A percentile compares a stretch with the other conserved stretches of the same genome.
Conservation (phyloP, 176 grass and related monocot species). For the Saccharum spontaneum region DNA sequence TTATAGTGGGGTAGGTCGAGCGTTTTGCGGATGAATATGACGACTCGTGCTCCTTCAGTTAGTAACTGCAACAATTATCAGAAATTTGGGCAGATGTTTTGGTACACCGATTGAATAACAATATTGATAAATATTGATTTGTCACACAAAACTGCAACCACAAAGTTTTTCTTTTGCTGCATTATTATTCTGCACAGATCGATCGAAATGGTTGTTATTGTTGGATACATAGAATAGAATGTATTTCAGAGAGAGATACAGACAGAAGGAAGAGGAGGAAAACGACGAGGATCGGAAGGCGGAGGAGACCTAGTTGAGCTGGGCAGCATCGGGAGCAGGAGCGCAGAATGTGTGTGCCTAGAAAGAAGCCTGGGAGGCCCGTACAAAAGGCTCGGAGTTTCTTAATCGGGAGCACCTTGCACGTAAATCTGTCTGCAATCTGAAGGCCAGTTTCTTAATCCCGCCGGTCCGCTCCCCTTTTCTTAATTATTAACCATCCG, state of each 20-base stretch:
- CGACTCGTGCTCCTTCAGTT: slow-evolving; percentile 27
- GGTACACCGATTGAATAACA: not conserved
- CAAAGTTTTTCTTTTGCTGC: not conserved
- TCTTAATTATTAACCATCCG: not conserved
- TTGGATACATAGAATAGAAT: not conserved
- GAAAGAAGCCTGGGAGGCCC: slow-evolving; percentile 53
- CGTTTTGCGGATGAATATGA: slow-evolving; percentile 16
- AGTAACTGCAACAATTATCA: not conserved
- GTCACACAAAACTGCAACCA: not conserved
- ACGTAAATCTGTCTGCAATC: slow-evolving; percentile 47
- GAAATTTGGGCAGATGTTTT: not conserved
- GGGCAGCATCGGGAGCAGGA: slow-evolving; percentile 81
- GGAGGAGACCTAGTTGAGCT: not conserved
- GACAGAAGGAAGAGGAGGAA: not conserved
- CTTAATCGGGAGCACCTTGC: slow-evolving; percentile 54
- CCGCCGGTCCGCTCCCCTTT: not conserved
- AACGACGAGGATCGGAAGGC: not conserved
- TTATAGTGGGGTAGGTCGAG: slow-evolving; percentile 40
- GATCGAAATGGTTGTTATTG: not conserved
- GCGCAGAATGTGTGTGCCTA: slow-evolving; percentile 94
- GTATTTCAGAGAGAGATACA: not conserved
- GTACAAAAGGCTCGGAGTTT: slow-evolving; percentile 39
- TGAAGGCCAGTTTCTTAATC: slow-evolving; percentile 27
- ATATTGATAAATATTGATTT: not conserved
- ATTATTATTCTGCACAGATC: not conserved